Conservation (phyloP, 2,329 filamentous ascomycete genomes). For the Chrysoporthe austroafricana region DNA sequence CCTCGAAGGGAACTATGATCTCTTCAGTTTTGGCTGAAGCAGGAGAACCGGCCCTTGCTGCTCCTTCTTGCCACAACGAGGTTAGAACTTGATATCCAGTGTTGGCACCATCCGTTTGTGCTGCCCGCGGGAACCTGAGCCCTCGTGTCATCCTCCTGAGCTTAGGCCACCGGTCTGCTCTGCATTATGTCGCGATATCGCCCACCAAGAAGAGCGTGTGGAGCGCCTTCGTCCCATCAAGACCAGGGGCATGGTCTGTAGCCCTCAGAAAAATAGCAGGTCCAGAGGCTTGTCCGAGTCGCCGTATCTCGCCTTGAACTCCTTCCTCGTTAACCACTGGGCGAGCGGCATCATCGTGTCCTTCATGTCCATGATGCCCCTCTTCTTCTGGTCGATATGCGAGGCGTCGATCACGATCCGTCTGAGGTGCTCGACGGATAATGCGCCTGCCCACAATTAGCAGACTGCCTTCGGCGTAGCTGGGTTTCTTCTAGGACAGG, state of each 20-base stretch:
- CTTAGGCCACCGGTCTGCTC: not conserved
- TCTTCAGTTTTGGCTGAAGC: no score
- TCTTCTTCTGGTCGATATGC: slow-evolving; percentile 92
- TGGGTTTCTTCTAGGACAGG: no score
- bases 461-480: not conserved
- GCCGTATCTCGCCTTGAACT: slow-evolving; percentile 72
- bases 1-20: not conserved
- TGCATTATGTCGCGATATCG: not conserved
- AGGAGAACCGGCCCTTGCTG: no score
- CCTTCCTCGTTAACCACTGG: slow-evolving; percentile 70
- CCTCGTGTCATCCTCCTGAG: not conserved
- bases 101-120: not conserved
- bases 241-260: slow-evolving; percentile 7
- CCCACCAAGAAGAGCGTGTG: not conserved
- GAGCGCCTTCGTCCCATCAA: not conserved
- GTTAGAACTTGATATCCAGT: not conserved
- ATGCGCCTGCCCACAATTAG: slow-evolving; percentile 16
- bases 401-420: slow-evolving; percentile 67
- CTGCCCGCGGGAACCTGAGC: not conserved
- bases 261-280: slow-evolving; percentile 65
- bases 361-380: slow-evolving; percentile 92
- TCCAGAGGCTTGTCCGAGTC: slow-evolving; percentile 61
- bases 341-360: slow-evolving; percentile 84
- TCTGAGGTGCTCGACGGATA: slow-evolving; percentile 27
- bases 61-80: not conserved